Evolutionary conservation across 306 rosid genomes (phyloP).

Genomic region (Begonia peltatifolia): DNA sequence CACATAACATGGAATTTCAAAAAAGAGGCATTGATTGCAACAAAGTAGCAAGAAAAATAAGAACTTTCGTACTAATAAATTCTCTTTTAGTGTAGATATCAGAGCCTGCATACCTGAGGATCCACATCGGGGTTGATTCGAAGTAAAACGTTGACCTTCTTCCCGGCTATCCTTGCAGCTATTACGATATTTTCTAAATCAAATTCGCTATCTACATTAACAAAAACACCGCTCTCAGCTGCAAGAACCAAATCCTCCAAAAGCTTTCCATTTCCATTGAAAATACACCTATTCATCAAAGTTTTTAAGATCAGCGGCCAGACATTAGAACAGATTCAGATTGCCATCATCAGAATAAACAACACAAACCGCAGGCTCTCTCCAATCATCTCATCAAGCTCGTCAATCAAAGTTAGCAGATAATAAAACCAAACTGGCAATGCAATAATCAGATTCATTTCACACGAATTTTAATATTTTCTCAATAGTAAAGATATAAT

Average conservation of each 20-base stretch:
- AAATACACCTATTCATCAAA: conserved; percentile 54
- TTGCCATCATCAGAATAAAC: too few species aligned
- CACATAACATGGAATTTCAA: too few species aligned
- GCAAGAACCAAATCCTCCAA: conserved; percentile 88
- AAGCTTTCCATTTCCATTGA: conserved; percentile 82
- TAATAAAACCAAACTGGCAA: too few species aligned
- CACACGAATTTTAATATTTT: not conserved
- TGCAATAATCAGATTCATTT: too few species aligned
- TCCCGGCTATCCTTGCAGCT: conserved; percentile 64
- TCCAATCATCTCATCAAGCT: too few species aligned
- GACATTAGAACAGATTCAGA: too few species aligned
- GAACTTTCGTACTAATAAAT: not conserved
- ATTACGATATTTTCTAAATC: conserved; percentile 80
- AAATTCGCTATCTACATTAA: conserved; percentile 85
- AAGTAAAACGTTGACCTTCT: conserved; percentile 67
- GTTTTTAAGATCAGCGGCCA: not conserved
- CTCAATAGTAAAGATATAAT: not conserved
- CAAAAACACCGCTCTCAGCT: conserved; percentile 66
- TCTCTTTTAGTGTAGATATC: too few species aligned
- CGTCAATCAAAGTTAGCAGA: too few species aligned
- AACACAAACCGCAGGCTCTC: too few species aligned
- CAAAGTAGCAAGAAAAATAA: not conserved
- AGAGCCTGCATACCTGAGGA: conserved; percentile 47
- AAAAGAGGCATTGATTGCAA: too few species aligned
- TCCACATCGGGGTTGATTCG: conserved; percentile 91